Evolutionary conservation across 2,329 filamentous ascomycete genomes (phyloP), one percentile per base, ranked within the genome.

Genomic region (Fusarium equiseti): DNA sequence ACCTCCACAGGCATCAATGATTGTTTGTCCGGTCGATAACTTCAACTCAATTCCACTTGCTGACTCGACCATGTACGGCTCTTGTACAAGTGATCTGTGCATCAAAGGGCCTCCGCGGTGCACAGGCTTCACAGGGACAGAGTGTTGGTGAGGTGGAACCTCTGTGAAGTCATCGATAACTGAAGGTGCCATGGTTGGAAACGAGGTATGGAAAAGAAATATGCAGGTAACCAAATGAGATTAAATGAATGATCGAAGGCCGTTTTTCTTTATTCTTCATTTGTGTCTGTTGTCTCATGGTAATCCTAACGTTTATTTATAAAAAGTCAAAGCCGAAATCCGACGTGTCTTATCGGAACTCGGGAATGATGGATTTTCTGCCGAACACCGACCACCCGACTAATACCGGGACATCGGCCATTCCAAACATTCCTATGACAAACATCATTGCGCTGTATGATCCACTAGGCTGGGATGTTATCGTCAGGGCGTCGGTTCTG

Each of bases 1-100:
- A 8, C 62, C 62, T 6, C 45, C 61, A 16, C 62, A 66, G 2
- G 26, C 62, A 26, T 65, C 62, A 6, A 65, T 66, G 1, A 65
- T 66, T 15, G 45, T 59, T 43, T 65, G 40, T 0, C 62, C 62
- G 4, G 9, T 38, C 1, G 60, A 59, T 3, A 65, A 2, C 4
- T 38, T 65, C 3, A 65, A 16, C 2, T 65, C 62, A 10, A 26
- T 44, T 1, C 62, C 60, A 0, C 22, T 20, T 2, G 62, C 60
- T 5, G 60, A 65, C 1, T 65, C 45, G 0, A 65, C 62, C 62
- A 65, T 65, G 8, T 65, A 65, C 1, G 62, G 62, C 4, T 65
- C 52, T n/a, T 65, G 62, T 7, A 59, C 40, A 7, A 65, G 62
- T 5, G 62, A 65, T n/a, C 62, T 40, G 13, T 65, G 62, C 62